A percentile compares a stretch with the other conserved stretches of the same genome.
Conservation (phyloP, 2,329 filamentous ascomycete genomes). For the Sporothrix mexicana region DNA sequence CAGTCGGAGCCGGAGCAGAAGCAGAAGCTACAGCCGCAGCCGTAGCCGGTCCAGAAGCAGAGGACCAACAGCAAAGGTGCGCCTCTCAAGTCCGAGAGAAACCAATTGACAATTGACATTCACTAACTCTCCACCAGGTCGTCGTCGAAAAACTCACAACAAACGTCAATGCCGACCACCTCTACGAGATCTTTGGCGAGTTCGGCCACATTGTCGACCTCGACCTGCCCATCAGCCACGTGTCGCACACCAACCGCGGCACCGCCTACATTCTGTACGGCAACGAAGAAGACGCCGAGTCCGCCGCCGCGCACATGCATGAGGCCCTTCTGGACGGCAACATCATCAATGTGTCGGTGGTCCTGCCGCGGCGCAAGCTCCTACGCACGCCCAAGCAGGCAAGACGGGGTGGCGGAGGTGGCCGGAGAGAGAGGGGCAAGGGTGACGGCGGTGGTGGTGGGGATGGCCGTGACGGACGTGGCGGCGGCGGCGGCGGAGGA, state of each 20-base stretch:
- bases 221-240: conserved; percentile 86
- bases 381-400: conserved; percentile 78
- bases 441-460: conserved; percentile 36
- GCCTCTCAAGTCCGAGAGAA: background rate
- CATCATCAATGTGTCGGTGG: conserved; percentile 84
- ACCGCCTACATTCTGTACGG: conserved; percentile 91
- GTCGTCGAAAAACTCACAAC: conserved; percentile 96
- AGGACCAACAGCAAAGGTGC: conserved; percentile 37
- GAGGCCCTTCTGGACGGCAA: conserved; percentile 91
- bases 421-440: conserved; percentile 57
- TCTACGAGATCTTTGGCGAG: conserved; percentile 88
- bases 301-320: conserved; percentile 95
- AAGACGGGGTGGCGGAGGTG: conserved; percentile 64
- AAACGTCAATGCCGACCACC: conserved; percentile 86
- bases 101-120: too few species aligned
- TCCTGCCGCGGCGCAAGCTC: conserved; percentile 81
- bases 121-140: conserved; percentile 61
- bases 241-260: conserved; percentile 73
- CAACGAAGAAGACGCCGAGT: conserved; percentile 78
- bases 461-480: conserved; percentile 36
- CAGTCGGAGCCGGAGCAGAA: conserved; percentile 18
- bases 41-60: conserved; percentile 36
- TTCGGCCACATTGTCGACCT: conserved; percentile 87
- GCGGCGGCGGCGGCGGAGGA: background rate
- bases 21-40: background rate